A percentile compares a stretch with the other conserved stretches of the same genome.
phyloP scores from a whole-genome alignment of 805 yeast species.

The Kodamaea laetipori region DNA sequence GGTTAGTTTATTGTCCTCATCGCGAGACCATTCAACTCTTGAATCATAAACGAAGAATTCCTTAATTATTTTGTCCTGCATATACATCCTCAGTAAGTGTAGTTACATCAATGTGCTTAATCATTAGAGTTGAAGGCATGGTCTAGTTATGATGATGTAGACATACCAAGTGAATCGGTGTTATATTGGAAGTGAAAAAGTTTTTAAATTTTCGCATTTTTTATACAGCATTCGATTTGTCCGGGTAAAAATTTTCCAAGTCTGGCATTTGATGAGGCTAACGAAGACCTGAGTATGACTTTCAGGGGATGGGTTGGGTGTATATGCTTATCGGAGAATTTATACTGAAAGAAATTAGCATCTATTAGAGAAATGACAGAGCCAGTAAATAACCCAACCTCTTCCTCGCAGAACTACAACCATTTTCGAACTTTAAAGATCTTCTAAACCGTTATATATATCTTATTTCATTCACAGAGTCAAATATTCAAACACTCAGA shows the following conservation, averaged over 20 bases:
- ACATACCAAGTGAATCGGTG: conserved; percentile 9
- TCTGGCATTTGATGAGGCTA: too few relatives aligned
- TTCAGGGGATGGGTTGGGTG: too few relatives aligned
- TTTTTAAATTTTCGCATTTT: background rate
- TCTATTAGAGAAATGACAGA: too few relatives aligned
- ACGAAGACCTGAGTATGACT: too few relatives aligned
- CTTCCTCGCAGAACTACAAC: too few relatives aligned
- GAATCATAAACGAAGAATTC: conserved; percentile 78
- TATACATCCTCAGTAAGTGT: conserved; percentile 66
- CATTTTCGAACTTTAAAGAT: too few relatives aligned
- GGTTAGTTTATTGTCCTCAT: background rate
- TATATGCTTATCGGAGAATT: too few relatives aligned
- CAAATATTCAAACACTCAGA: too few relatives aligned
- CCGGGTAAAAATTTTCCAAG: conserved; percentile 9
- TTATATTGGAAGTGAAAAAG: background rate
- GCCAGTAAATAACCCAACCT: too few relatives aligned
- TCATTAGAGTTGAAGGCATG: conserved; percentile 18
- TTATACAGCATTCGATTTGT: conserved; percentile 1
- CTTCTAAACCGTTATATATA: too few relatives aligned
- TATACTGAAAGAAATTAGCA: too few relatives aligned
- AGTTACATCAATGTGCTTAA: conserved; percentile 31
- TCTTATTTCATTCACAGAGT: too few relatives aligned
- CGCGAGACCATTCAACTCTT: background rate
- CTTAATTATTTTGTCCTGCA: conserved; percentile 69
- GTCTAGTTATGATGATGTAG: conserved; percentile 8